Conservation (phyloP, 2,329 filamentous ascomycete species). For the Trichoderma sp. region DNA sequence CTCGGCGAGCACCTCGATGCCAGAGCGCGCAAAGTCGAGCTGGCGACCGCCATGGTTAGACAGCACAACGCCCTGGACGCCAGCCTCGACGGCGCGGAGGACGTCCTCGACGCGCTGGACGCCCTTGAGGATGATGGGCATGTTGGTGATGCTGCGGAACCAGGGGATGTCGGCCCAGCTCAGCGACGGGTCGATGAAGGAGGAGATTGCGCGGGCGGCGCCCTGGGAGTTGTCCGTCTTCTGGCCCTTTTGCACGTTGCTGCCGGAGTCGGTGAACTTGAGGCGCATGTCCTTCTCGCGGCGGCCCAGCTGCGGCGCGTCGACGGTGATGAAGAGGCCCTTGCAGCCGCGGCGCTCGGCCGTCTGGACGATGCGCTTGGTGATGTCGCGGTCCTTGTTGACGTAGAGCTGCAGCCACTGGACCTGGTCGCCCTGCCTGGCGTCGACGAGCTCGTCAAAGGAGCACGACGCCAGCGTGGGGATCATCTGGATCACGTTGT, state of each 20-base stretch:
- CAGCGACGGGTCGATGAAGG: constrained; percentile 92
- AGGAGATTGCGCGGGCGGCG: constrained; percentile 89
- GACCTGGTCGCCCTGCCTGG: constrained; percentile 70
- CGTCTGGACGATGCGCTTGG: constrained; percentile 83
- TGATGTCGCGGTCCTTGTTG: constrained; percentile 92
- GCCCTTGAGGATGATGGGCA: constrained; percentile 96
- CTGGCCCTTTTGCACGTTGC: constrained; percentile 74
- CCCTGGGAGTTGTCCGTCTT: constrained; percentile 84
- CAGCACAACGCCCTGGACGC: constrained; percentile 85
- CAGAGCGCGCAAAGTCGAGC: constrained; percentile 86
- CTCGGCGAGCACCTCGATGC: constrained; percentile 86
- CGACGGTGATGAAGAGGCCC: constrained; percentile 96
- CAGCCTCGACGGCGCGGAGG: constrained; percentile 74
- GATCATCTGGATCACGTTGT: constrained; percentile 97
- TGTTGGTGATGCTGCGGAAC: constrained; percentile 85
- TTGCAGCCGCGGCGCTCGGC: constrained; percentile 90
- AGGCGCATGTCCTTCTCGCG: constrained; percentile 97
- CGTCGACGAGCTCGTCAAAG: constrained; percentile 95
- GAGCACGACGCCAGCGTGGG: constrained; percentile 94
- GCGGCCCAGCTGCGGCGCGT: constrained; percentile 90
- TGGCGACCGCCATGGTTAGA: constrained; percentile 96
- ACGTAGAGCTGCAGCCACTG: constrained; percentile 98
- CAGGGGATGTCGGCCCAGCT: constrained; percentile 93
- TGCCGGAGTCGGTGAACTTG: constrained; percentile 82
- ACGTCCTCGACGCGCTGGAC: constrained; percentile 96